Evolutionary conservation across 2,329 filamentous ascomycete species (phyloP).

Genomic region (Beauveria varroae): DNA sequence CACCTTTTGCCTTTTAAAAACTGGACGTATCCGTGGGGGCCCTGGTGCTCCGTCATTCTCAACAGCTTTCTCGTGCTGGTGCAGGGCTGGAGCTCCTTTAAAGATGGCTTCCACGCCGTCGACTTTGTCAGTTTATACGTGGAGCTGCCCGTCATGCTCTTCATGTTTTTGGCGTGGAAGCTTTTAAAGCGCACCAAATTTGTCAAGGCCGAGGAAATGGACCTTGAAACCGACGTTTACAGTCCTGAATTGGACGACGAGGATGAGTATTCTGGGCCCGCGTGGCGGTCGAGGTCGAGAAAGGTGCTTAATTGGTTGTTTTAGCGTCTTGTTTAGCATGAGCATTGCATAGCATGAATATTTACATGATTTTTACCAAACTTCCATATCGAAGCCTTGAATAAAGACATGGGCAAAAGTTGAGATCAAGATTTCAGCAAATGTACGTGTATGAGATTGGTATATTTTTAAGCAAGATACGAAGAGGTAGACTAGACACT

Average conservation of each 20-base stretch:
- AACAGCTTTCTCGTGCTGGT: slow-evolving; percentile 54
- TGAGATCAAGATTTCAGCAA: too few relatives aligned
- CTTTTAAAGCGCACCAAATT: slow-evolving; percentile 56
- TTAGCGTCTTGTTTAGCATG: neutral
- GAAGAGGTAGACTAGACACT: slow-evolving; percentile 22
- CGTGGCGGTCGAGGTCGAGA: neutral
- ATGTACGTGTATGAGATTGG: too few relatives aligned
- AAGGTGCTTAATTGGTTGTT: slow-evolving; percentile 8
- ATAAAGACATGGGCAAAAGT: too few relatives aligned
- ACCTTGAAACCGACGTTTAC: slow-evolving; percentile 55
- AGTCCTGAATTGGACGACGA: slow-evolving; percentile 30
- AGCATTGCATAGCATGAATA: slow-evolving; percentile 1
- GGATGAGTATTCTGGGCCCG: slow-evolving; percentile 9
- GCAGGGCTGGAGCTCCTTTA: slow-evolving; percentile 58
- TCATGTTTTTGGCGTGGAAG: slow-evolving; percentile 67
- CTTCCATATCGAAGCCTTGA: too few relatives aligned
- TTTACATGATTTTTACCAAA: neutral
- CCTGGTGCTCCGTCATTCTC: slow-evolving; percentile 47
- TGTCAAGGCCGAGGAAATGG: slow-evolving; percentile 49
- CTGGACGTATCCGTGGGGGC: slow-evolving; percentile 58
- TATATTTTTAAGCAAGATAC: too few relatives aligned
- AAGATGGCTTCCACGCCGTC: slow-evolving; percentile 47
- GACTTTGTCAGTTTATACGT: slow-evolving; percentile 59
- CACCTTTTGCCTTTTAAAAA: slow-evolving; percentile 57
- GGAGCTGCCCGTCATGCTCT: slow-evolving; percentile 51